These are phyloP conservation scores for Trichoderma endophyticum DNA, from an alignment of 2,329 filamentous ascomycete species.

Conservation along the genomic window DNA sequence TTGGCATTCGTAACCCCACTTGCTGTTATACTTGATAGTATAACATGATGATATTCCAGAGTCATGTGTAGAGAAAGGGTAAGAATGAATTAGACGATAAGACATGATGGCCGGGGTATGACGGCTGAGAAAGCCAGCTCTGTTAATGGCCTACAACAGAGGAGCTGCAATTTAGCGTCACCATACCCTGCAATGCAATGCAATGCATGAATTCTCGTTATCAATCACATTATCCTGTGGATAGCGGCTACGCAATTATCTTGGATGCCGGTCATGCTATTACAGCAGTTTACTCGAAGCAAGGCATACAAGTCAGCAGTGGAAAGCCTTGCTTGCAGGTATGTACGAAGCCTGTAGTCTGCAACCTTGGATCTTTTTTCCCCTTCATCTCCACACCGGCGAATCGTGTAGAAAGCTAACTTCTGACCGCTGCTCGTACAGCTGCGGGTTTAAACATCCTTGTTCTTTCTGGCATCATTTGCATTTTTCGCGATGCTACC, in stretches of 20 bases:
- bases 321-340: not conserved
- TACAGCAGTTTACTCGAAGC: not conserved
- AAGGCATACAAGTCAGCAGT: not conserved
- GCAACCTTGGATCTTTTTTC: not conserved
- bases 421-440: conserved; percentile 9
- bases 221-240: not conserved
- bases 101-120: not conserved
- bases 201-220: not conserved
- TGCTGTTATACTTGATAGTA: not conserved
- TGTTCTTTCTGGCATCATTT: not conserved
- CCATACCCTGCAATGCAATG: conserved; percentile 13
- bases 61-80: not conserved
- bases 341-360: not conserved
- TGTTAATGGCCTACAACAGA: not conserved
- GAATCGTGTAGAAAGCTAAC: not conserved
- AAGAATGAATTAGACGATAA: not conserved
- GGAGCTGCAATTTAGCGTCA: not conserved
- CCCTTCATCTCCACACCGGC: not conserved
- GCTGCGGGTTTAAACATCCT: conserved; percentile 3
- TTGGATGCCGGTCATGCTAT: not conserved
- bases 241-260: not conserved
- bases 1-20: not conserved
- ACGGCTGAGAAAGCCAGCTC: not conserved
- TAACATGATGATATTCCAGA: not conserved
- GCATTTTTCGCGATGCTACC: conserved; percentile 11